Evolutionary conservation across 2,329 filamentous ascomycete species (phyloP).

Genomic region (Clonostachys solani): DNA sequence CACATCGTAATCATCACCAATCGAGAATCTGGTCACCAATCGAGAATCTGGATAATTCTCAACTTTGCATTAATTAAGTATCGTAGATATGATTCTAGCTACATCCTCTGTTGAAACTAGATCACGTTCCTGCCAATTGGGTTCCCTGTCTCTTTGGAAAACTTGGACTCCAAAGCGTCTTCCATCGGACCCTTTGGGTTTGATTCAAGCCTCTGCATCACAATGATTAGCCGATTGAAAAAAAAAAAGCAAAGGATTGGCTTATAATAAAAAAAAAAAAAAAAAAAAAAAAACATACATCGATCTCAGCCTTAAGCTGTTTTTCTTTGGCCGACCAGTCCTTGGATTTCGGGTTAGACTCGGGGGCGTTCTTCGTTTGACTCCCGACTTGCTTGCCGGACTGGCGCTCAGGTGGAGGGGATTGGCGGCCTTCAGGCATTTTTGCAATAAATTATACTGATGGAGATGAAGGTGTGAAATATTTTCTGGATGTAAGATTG

Average conservation of each 20-base stretch:
- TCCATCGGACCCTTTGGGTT: slow-evolving; percentile 66
- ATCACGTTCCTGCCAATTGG: neutral
- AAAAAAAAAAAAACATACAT: slow-evolving; percentile 28
- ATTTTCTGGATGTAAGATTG: too few relatives aligned
- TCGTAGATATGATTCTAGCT: too few relatives aligned
- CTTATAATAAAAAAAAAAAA: neutral
- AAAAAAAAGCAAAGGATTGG: too few relatives aligned
- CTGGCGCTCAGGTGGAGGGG: slow-evolving; percentile 69
- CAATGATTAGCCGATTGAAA: too few relatives aligned
- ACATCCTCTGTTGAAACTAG: too few relatives aligned
- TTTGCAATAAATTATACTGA: too few relatives aligned
- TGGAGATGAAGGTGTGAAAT: too few relatives aligned
- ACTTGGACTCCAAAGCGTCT: slow-evolving; percentile 56
- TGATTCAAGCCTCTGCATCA: slow-evolving; percentile 43
- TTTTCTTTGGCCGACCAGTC: slow-evolving; percentile 21
- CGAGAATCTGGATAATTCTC: too few relatives aligned
- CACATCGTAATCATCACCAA: too few relatives aligned
- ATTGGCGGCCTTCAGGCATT: slow-evolving; percentile 76
- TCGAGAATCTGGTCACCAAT: too few relatives aligned
- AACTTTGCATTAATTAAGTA: too few relatives aligned
- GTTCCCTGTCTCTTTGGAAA: slow-evolving; percentile 37
- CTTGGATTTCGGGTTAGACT: slow-evolving; percentile 49
- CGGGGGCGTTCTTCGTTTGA: slow-evolving; percentile 51
- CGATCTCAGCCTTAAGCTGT: slow-evolving; percentile 42
- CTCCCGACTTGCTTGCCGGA: slow-evolving; percentile 59